Evolutionary conservation across 805 yeast genomes (phyloP).

Genomic region (Lachancea sp.): DNA sequence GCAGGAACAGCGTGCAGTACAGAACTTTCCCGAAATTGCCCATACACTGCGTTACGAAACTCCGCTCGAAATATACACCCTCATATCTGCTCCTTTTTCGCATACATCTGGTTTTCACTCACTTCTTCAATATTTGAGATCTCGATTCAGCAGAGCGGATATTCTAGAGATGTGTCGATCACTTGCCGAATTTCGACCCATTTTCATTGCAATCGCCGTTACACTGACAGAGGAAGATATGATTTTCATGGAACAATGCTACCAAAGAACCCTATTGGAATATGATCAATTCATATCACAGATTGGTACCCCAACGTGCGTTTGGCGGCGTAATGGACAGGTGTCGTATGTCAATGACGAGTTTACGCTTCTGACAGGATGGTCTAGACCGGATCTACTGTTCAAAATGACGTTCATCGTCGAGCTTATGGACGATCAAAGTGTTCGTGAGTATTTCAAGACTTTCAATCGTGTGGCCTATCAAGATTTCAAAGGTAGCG

Average conservation of each 20-base stretch:
- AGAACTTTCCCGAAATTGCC: slow-evolving; percentile 25
- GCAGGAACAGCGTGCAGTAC: slow-evolving; percentile 16
- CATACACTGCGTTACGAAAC: slow-evolving; percentile 43
- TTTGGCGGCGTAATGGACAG: slow-evolving; percentile 95
- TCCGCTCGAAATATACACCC: slow-evolving; percentile 74
- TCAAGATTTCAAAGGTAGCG: slow-evolving; percentile 82
- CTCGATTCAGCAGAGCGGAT: slow-evolving; percentile 61
- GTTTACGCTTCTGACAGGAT: slow-evolving; percentile 84
- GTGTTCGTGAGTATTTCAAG: slow-evolving; percentile 83
- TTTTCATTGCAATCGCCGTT: slow-evolving; percentile 87
- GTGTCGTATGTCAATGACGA: slow-evolving; percentile 94
- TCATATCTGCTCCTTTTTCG: slow-evolving; percentile 69
- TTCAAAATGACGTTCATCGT: slow-evolving; percentile 63
- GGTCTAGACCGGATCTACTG: slow-evolving; percentile 68
- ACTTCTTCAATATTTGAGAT: slow-evolving; percentile 62
- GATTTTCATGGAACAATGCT: slow-evolving; percentile 93
- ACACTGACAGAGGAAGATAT: slow-evolving; percentile 84
- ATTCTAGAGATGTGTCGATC: slow-evolving; percentile 78
- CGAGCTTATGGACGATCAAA: slow-evolving; percentile 79
- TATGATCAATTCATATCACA: slow-evolving; percentile 78
- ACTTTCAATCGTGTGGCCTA: slow-evolving; percentile 79
- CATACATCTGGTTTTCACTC: slow-evolving; percentile 90
- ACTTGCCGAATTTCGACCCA: slow-evolving; percentile 86
- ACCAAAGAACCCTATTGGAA: slow-evolving; percentile 84
- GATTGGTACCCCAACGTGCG: slow-evolving; percentile 89